Evolutionary conservation across 352 stramenopile species (phyloP).

Genomic region (Globisporangium spinosum): DNA sequence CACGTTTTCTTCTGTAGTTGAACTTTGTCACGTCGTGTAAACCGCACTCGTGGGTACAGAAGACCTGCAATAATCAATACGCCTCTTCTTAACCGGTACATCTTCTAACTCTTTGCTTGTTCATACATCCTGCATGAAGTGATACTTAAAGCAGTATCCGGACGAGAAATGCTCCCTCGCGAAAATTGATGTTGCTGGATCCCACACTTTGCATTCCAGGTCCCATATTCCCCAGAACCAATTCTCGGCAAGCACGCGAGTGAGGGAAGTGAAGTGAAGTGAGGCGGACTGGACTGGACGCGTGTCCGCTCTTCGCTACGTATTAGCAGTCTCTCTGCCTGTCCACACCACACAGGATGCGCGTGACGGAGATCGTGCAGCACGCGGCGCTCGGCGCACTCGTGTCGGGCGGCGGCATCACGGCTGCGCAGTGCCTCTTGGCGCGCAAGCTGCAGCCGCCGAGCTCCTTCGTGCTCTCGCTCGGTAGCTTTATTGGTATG

Average conservation of each 20-base stretch:
- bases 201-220: not conserved
- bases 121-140: not conserved
- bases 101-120: not conserved
- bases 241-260: not conserved
- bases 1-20: not conserved
- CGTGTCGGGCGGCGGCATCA: constrained; percentile 28
- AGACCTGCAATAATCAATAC: not conserved
- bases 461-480: constrained; percentile 43
- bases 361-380: constrained; percentile 18
- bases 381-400: constrained; percentile 41
- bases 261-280: not conserved
- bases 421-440: constrained; percentile 36
- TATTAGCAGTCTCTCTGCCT: not conserved
- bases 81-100: not conserved
- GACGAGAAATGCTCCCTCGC: not conserved
- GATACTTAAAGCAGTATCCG: not conserved
- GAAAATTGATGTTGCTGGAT: not conserved
- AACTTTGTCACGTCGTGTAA: not conserved
- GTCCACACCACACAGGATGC: not conserved
- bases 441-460: constrained; percentile 34
- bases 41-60: not conserved
- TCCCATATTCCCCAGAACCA: not conserved
- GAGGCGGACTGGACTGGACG: not conserved
- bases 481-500: constrained; percentile 54
- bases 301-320: not conserved